Conservation (phyloP, 805 yeast genomes). For the Kuraishia cidri region DNA sequence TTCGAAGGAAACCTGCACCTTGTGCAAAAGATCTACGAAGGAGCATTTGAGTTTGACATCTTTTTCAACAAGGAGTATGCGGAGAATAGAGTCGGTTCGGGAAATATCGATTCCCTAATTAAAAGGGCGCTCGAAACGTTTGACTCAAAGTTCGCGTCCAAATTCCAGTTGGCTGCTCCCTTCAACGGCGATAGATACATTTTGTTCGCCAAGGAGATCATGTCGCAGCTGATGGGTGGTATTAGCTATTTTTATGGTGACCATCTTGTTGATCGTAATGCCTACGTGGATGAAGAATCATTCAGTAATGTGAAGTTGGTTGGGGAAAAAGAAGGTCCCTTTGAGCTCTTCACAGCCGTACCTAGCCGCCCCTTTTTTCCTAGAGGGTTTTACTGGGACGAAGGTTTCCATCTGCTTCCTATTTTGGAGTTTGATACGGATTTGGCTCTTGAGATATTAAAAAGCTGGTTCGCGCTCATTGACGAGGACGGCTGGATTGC, state of each 20-base stretch:
- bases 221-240: constrained; percentile 86
- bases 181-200: constrained; percentile 33
- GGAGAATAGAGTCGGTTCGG: constrained; percentile 25
- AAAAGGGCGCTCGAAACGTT: constrained; percentile 25
- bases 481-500: constrained; percentile 97
- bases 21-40: constrained; percentile 68
- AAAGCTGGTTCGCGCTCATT: constrained; percentile 81
- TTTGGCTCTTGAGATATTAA: constrained; percentile 66
- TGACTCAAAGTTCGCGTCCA: constrained; percentile 39
- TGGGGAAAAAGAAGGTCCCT: constrained; percentile 69
- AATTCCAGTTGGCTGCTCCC: constrained; percentile 47
- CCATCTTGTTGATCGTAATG: constrained; percentile 68
- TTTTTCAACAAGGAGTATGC: constrained; percentile 42
- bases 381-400: constrained; percentile 98
- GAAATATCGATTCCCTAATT: constrained; percentile 26
- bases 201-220: constrained; percentile 64
- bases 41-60: constrained; percentile 68
- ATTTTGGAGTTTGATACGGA: constrained; percentile 78
- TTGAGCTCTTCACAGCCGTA: constrained; percentile 68
- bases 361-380: constrained; percentile 95
- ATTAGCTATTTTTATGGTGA: constrained; percentile 83
- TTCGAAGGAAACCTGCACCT: constrained; percentile 74
- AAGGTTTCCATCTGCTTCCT: constrained; percentile 89
- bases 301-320: constrained; percentile 39
- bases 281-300: constrained; percentile 60